Evolutionary conservation across 306 rosid species (phyloP).

Genomic region (Quercus mongolica): DNA sequence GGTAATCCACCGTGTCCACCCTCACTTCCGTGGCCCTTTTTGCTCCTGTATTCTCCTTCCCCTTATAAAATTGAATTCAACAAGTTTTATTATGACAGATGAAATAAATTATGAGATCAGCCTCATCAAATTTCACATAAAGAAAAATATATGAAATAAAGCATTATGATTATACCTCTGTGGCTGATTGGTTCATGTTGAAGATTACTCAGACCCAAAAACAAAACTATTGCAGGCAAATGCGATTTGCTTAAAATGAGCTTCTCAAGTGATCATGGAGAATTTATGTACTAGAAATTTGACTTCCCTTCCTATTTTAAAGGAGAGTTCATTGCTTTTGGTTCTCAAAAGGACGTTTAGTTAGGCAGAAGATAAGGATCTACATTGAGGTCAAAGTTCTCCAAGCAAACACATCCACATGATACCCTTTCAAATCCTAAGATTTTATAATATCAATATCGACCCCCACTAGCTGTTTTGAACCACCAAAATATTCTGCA

Average conservation of each 20-base stretch:
- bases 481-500: too few species aligned
- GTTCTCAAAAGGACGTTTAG: slow-evolving; percentile 3
- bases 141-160: neutral
- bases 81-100: neutral
- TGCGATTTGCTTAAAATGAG: neutral
- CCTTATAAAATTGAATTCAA: slow-evolving; percentile 24
- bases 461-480: neutral
- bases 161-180: slow-evolving; percentile 24
- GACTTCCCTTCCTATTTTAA: neutral
- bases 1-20: slow-evolving; percentile 52
- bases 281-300: neutral
- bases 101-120: neutral
- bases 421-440: neutral
- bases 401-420: slow-evolving; percentile 1
- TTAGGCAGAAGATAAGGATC: slow-evolving; percentile 28
- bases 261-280: slow-evolving; percentile 2
- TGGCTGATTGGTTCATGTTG: slow-evolving; percentile 45
- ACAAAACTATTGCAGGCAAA: neutral
- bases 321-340: neutral
- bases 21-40: slow-evolving; percentile 26
- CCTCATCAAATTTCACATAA: too few species aligned
- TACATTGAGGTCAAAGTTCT: slow-evolving; percentile 1
- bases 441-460: neutral
- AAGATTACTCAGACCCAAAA: neutral
- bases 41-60: slow-evolving; percentile 18